These are phyloP conservation scores for Phytophthora ramorum DNA, from an alignment of 352 stramenopile species.

Conservation along the genomic window DNA sequence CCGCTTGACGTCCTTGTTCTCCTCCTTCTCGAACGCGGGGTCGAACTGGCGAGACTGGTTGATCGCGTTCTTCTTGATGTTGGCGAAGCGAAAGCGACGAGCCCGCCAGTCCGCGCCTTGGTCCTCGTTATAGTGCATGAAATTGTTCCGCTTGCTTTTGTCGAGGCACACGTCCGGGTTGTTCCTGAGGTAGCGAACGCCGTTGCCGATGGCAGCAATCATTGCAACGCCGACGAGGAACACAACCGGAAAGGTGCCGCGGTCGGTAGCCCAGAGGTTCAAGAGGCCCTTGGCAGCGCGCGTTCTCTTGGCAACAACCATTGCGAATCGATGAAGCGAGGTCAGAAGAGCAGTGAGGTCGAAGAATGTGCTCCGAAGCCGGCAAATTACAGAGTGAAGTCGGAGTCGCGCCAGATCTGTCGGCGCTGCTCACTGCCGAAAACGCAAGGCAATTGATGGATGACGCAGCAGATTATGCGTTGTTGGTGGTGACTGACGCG, in stretches of 20 bases:
- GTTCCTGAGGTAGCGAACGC: slow-evolving; percentile 29
- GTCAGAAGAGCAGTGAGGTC: slow-evolving; percentile 2
- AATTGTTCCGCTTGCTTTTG: slow-evolving; percentile 40
- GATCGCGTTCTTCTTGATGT: slow-evolving; percentile 60
- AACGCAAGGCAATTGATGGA: neutral
- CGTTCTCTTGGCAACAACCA: slow-evolving; percentile 25
- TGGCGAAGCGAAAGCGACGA: slow-evolving; percentile 55
- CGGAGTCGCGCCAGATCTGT: neutral
- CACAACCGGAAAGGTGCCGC: slow-evolving; percentile 46
- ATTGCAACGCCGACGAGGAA: slow-evolving; percentile 22
- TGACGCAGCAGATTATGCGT: neutral
- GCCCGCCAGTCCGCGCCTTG: neutral
- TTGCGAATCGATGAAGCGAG: slow-evolving; percentile 3
- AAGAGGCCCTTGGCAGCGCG: slow-evolving; percentile 44
- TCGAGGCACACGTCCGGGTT: slow-evolving; percentile 43
- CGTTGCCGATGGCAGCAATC: slow-evolving; percentile 23
- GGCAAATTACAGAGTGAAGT: slow-evolving; percentile 25
- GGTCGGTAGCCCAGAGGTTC: slow-evolving; percentile 57
- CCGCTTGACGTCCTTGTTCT: slow-evolving; percentile 46
- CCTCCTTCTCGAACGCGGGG: slow-evolving; percentile 32
- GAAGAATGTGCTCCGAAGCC: neutral
- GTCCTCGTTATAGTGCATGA: slow-evolving; percentile 45
- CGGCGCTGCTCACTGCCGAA: neutral
- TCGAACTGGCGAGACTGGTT: slow-evolving; percentile 71
- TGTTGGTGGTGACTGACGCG: neutral